Evolutionary conservation across 2,329 filamentous ascomycete genomes (phyloP).

Genomic region (Aureobasidium melanogenum): DNA sequence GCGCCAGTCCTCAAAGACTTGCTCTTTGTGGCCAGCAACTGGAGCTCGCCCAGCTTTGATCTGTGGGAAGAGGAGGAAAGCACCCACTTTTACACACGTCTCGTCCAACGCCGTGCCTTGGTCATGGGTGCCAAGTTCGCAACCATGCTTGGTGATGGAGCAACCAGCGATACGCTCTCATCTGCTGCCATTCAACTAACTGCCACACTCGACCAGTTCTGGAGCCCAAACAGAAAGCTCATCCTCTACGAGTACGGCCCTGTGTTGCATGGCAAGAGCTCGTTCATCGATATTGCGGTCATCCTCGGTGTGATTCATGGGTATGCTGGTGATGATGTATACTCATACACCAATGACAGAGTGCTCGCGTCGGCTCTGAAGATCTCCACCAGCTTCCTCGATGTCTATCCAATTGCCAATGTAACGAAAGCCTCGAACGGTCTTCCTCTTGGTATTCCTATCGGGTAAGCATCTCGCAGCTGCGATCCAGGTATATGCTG

Average conservation of each 20-base stretch:
- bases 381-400: constrained; percentile 23
- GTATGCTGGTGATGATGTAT: constrained; percentile 24
- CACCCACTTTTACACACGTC: constrained; percentile 25
- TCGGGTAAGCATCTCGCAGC: constrained; percentile 17
- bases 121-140: constrained; percentile 23
- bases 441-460: constrained; percentile 23
- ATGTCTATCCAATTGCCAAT: constrained; percentile 23
- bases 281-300: constrained; percentile 26
- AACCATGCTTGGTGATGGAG: constrained; percentile 20
- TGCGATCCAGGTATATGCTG: not conserved
- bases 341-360: constrained; percentile 25
- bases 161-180: constrained; percentile 20
- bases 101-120: constrained; percentile 24
- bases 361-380: constrained; percentile 23
- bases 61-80: constrained; percentile 25
- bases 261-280: constrained; percentile 23
- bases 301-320: constrained; percentile 26
- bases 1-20: constrained; percentile 24
- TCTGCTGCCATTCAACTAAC: constrained; percentile 21
- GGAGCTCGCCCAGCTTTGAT: constrained; percentile 22
- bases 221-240: constrained; percentile 22
- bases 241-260: constrained; percentile 27
- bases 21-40: constrained; percentile 25
- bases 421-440: constrained; percentile 20
- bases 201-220: constrained; percentile 23